Base-by-base conservation (phyloP, 257 asterid species). In the Coffea canephora region DNA sequence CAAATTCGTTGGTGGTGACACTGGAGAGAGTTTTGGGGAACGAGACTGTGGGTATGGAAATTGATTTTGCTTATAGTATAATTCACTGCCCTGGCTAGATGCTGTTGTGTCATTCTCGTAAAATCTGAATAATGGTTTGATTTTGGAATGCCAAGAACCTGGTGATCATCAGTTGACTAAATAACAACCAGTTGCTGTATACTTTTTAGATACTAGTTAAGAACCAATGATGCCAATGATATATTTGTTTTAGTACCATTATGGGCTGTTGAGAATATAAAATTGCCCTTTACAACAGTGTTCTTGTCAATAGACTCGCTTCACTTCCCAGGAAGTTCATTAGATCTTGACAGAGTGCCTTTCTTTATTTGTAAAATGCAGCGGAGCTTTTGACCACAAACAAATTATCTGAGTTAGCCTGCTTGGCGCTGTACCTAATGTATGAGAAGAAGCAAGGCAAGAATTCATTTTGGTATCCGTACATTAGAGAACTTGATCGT, bases 391-490 rank as follows among this genome's bases (percentile, higher is more conserved):
- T 96, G 78, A 96, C 99, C 83, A 96, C 99, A 49, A 94, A 90
- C 90, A 92, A 96, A 77, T 89, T 96, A 84, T 96, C 98, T 78
- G 99, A 96, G 88, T 80, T 96, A 75, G 99, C 98, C 71, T 96
- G 99, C 84, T 84, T 96, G 90, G 99, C 97, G 8, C 87, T 94
- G 52, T 94, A 96, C 84, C 89, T 96, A n/a, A 96, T 96, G 99
- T 92, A 96, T 82, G 99, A 96, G 89, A 96, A 96, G 96, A 94
- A 96, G 83, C 98, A 96, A 88, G 97, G 97, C 49, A 94, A 91
- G 85, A 84, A 87, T 87, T 96, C 99, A 50, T 90, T 94, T 85
- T 96, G 99, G 99, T 87, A 94, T 79, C 97, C 98, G 13, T 96
- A 92, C 82, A 96, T 94, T 61, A 90, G 84, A 88, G 98, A 96